Evolutionary conservation across 1,284 basidiomycete species (phyloP).

Genomic region (Puccinia sorghi): DNA sequence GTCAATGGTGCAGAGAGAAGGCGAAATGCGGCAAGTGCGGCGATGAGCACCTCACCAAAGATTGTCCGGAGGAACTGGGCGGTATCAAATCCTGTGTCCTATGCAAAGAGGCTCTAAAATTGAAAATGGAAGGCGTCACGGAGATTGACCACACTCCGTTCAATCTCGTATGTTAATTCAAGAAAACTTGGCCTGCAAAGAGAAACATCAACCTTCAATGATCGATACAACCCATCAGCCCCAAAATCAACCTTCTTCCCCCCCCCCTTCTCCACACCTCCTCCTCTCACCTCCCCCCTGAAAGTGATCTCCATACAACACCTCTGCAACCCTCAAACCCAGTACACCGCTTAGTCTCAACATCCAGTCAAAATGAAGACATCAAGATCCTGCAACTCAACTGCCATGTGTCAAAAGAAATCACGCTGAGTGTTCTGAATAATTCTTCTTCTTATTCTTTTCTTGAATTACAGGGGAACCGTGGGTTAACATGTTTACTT

Average conservation of each 20-base stretch:
- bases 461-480: neutral
- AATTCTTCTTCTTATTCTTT: too few species aligned
- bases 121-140: neutral
- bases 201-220: neutral
- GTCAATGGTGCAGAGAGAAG: neutral
- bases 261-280: neutral
- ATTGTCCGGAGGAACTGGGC: neutral
- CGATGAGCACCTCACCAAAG: slow-evolving; percentile 1
- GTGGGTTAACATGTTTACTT: neutral
- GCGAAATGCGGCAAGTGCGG: slow-evolving; percentile 24
- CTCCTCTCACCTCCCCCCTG: neutral
- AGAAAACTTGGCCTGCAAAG: neutral
- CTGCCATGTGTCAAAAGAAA: neutral
- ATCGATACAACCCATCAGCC: neutral
- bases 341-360: too few species aligned
- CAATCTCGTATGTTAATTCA: neutral
- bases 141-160: neutral
- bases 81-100: neutral
- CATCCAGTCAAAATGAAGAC: too few species aligned
- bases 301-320: too few species aligned
- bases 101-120: neutral
- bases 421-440: neutral
- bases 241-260: neutral
- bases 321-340: too few species aligned
- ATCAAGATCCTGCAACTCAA: neutral